Evolutionary conservation across 192 early-diverging fungal species (phyloP), one percentile per base, ranked within the genome.

Genomic region (Phlyctochytrium planicorne): DNA sequence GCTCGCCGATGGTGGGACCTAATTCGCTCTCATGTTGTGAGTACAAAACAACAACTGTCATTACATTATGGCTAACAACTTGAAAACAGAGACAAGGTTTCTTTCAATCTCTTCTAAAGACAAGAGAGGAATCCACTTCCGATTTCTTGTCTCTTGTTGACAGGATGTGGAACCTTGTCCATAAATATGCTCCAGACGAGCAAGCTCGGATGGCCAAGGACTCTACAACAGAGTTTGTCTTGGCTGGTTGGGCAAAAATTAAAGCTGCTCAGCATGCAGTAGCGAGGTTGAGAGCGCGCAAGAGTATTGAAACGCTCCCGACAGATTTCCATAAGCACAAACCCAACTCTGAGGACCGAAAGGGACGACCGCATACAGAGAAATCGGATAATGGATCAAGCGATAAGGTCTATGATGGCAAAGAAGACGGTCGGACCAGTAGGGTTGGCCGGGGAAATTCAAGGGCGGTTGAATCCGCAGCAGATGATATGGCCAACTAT

Each of bases 111-210:
- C 70, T 82, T 23, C 61, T 82, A 4, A 80, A 80, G 50, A 60
- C 78, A 17, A 56, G 72, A 1, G 69, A 71, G 23, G 34, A 34
- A 14, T 33, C 62, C 14, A 57, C 66, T 2, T 68, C 64, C 32
- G 77, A 78, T 29, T 82, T 82, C 55, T 32, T 82, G n/a, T 52
- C 64, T 24, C 66, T 81, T 20, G 79, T 82, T 27, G 80, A 82
- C 32, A 62, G 34, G 16, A 52, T 82, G 3, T 82, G 80, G 80
- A 78, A 60, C 10, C 59, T 73, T 17, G 78, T 82, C 17, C 77
- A 77, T 71, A 70, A 65, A 62, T 68, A 72, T 40, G 25, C 70
- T 10, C 60, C 71, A 20, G 67, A 74, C 29, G 50, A 52, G 4
- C 59, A 52, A 24, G 23, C 23, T 10, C 23, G 27, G 24, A 20